Evolutionary conservation across 805 yeast species (phyloP), one percentile per base, ranked within the genome.

Genomic region (Yarrowia deformans): DNA sequence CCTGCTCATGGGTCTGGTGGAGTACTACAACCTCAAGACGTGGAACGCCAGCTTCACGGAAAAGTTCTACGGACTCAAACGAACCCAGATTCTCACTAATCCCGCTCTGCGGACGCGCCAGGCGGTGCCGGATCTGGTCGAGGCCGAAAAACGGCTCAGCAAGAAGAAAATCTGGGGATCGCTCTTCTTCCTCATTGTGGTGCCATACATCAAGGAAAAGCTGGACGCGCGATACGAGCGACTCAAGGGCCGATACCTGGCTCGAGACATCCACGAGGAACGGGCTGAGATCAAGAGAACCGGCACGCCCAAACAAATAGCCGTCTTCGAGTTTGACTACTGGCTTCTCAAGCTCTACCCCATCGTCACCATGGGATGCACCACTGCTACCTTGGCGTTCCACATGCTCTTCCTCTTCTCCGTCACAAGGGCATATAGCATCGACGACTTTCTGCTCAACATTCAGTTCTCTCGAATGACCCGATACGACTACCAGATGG

Each of bases 21-120:
- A 95, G 77, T 87, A 87, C 81, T 83, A 84, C 71, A 90, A 88
- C 73, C 77, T 94, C 61, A 84, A 81, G 66, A 81, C 82, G 61
- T 90, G 95, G 91, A 93, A 91, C 74, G 86, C 96, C 0, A 86
- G 95, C 1, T 91, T 94, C 74, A 91, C 97, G 0, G 98, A 94
- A 77, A 90, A 90, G 75, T 94, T 94, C 76, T 94, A 94, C 75
- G 98, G 98, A 1, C 79, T 94, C 72, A 92, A 92, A 75, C 81
- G 97, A 60, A 84, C 84, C 8, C 72, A 77, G 5, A 72, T 72
- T 43, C 75, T 81, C 32, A 72, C 73, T 10, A 71, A 74, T 46
- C 58, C 61, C 5, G 75, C 79, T 1, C 71, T 76, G 13, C 73
- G 75, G 16, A 71, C 80, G 16, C 71, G 74, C 18, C 64, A 70